Percentiles rank a stretch among this genome's conserved stretches.
Evolutionary conservation across 1,284 basidiomycete genomes (phyloP).

Genomic region (Fereydounia khargensis): DNA sequence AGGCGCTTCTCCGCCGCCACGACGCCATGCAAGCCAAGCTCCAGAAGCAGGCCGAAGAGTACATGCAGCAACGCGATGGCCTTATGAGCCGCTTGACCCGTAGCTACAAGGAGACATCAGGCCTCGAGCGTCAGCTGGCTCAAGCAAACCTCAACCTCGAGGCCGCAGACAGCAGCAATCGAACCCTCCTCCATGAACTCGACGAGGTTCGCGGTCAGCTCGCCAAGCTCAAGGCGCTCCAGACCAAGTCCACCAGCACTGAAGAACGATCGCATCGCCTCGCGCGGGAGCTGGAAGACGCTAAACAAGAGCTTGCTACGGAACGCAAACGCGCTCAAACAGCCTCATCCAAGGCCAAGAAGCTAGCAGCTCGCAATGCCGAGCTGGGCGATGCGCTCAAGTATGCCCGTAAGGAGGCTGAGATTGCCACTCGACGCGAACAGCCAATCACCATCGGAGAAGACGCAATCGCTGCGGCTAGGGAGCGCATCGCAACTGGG

Average conservation of each 20-base stretch:
- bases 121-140: constrained; percentile 67
- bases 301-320: constrained; percentile 75
- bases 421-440: constrained; percentile 3
- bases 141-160: constrained; percentile 80
- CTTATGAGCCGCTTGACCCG: constrained; percentile 42
- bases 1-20: constrained; percentile 79
- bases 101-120: constrained; percentile 38
- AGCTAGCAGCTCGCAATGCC: constrained; percentile 57
- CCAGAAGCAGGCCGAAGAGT: constrained; percentile 53
- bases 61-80: constrained; percentile 42
- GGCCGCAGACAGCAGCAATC: constrained; percentile 74
- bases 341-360: constrained; percentile 67
- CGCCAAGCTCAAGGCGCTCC: constrained; percentile 68
- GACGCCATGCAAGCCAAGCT: constrained; percentile 74
- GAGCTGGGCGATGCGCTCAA: constrained; percentile 29
- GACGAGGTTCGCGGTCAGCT: constrained; percentile 72
- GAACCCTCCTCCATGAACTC: constrained; percentile 71
- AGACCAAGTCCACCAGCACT: constrained; percentile 66
- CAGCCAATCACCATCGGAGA: constrained; percentile 14
- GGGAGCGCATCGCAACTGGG: constrained; percentile 17
- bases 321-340: constrained; percentile 70
- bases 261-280: constrained; percentile 13
- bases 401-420: constrained; percentile 13
- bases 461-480: constrained; percentile 19
- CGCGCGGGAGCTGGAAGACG: constrained; percentile 71